Evolutionary conservation across 2,329 filamentous ascomycete genomes (phyloP).

Genomic region (Botrytis byssoidea): DNA sequence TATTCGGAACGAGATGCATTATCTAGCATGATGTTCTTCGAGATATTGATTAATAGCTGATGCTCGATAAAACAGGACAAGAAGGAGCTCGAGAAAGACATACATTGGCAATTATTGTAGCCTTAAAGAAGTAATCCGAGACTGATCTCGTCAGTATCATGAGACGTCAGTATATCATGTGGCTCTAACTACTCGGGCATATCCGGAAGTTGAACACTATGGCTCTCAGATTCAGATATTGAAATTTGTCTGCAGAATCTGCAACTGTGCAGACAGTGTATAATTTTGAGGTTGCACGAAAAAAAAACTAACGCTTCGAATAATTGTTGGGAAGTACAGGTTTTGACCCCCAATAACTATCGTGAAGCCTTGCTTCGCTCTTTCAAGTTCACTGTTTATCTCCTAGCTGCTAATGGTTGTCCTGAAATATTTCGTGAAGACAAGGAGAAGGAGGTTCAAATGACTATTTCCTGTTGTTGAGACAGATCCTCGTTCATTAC

Average conservation of each 20-base stretch:
- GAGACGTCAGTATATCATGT: conserved; percentile 2
- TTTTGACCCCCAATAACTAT: neutral
- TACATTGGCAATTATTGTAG: conserved; percentile 1
- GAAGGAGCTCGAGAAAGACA: neutral
- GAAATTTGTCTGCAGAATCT: neutral
- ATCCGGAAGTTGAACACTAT: conserved; percentile 3
- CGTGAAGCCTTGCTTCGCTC: conserved; percentile 12
- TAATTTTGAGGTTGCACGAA: conserved; percentile 3
- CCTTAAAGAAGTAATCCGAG: conserved; percentile 6
- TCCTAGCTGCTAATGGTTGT: neutral
- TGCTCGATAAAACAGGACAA: conserved; percentile 2
- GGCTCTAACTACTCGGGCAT: neutral
- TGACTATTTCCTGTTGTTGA: neutral
- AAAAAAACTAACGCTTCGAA: neutral
- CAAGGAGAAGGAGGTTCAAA: neutral
- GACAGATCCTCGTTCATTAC: neutral
- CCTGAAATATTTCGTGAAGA: neutral
- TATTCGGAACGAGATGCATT: conserved; percentile 9
- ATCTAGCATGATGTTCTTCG: neutral
- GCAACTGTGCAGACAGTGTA: conserved; percentile 10
- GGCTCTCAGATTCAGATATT: neutral
- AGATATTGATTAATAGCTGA: conserved; percentile 7
- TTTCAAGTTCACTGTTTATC: neutral
- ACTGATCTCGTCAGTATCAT: neutral
- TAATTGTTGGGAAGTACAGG: conserved; percentile 10